A percentile compares a stretch with the other conserved stretches of the same genome.
phyloP scores from a whole-genome alignment of 805 yeast species.

The Ascoidea asiatica region DNA sequence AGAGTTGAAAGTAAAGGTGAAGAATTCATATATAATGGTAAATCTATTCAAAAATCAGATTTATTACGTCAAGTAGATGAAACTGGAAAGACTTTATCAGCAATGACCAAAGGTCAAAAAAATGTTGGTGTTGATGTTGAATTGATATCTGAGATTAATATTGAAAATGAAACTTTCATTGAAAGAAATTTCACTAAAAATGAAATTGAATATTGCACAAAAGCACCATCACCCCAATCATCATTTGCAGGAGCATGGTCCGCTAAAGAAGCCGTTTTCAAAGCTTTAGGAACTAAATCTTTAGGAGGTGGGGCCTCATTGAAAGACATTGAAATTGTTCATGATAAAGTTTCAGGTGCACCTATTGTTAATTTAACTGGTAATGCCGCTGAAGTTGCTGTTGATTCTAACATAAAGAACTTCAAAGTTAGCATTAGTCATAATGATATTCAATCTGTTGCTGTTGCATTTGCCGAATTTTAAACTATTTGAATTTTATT shows the following conservation, averaged over 20 bases:
- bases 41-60: slow-evolving; percentile 32
- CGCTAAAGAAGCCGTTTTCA: slow-evolving; percentile 98
- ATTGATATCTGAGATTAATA: slow-evolving; percentile 64
- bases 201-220: slow-evolving; percentile 68
- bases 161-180: slow-evolving; percentile 81
- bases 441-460: slow-evolving; percentile 94
- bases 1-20: slow-evolving; percentile 36
- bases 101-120: slow-evolving; percentile 18
- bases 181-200: slow-evolving; percentile 80
- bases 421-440: slow-evolving; percentile 90
- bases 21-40: slow-evolving; percentile 33
- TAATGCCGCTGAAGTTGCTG: slow-evolving; percentile 63
- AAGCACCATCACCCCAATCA: slow-evolving; percentile 69
- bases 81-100: slow-evolving; percentile 12
- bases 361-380: slow-evolving; percentile 75
- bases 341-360: slow-evolving; percentile 55
- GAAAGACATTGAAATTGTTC: slow-evolving; percentile 77
- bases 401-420: slow-evolving; percentile 47
- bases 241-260: slow-evolving; percentile 98
- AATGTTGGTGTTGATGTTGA: slow-evolving; percentile 98
- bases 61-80: slow-evolving; percentile 7
- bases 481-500: too few relatives aligned
- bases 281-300: slow-evolving; percentile 78
- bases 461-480: slow-evolving; percentile 63
- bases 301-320: slow-evolving; percentile 94